These are phyloP conservation scores for Aspergillus alliaceus DNA, from an alignment of 2,329 filamentous ascomycete species.

Conservation along the genomic window DNA sequence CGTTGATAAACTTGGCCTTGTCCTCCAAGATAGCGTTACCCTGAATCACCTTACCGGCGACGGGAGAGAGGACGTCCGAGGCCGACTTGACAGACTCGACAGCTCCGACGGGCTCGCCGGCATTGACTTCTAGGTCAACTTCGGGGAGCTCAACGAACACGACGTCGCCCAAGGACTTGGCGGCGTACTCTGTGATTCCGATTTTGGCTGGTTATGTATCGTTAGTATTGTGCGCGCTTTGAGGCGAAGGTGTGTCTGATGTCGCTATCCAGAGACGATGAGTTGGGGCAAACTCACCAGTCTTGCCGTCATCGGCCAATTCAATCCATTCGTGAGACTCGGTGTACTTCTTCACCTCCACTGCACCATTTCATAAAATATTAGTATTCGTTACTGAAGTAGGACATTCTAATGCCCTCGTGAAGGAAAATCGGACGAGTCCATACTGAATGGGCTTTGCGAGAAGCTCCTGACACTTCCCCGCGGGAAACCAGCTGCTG, in stretches of 20 bases:
- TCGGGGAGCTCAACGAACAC: slow-evolving; percentile 95
- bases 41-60: slow-evolving; percentile 72
- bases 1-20: slow-evolving; percentile 84
- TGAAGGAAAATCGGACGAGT: slow-evolving; percentile 4
- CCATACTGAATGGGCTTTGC: slow-evolving; percentile 41
- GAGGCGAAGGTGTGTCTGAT: background rate
- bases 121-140: slow-evolving; percentile 64
- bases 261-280: background rate
- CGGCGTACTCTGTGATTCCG: slow-evolving; percentile 89
- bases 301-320: slow-evolving; percentile 76
- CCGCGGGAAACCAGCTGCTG: slow-evolving; percentile 42
- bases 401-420: slow-evolving; percentile 6
- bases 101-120: slow-evolving; percentile 84
- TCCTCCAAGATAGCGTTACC: slow-evolving; percentile 76
- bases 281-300: slow-evolving; percentile 50
- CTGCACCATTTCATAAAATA: slow-evolving; percentile 28
- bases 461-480: slow-evolving; percentile 43
- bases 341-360: slow-evolving; percentile 75
- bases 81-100: slow-evolving; percentile 98
- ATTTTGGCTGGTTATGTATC: slow-evolving; percentile 54
- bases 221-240: background rate
- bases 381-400: slow-evolving; percentile 21
- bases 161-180: slow-evolving; percentile 89
- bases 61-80: slow-evolving; percentile 92
- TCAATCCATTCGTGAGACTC: slow-evolving; percentile 99